phyloP scores from a whole-genome alignment of 306 rosid species.

The Prunus fruticosa region DNA sequence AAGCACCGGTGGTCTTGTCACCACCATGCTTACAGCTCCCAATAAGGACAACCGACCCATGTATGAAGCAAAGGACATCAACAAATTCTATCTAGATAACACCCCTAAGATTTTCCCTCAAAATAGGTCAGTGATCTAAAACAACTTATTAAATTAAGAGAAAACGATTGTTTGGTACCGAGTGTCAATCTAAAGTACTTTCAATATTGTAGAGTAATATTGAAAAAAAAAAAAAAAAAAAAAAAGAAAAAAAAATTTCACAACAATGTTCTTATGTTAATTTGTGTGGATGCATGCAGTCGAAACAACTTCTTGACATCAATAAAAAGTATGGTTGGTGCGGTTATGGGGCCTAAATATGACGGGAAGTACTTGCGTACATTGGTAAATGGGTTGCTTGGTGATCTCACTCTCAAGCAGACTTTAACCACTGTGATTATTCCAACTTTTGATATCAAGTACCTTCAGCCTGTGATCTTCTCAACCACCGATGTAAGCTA shows the following conservation, averaged over 20 bases:
- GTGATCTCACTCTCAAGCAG: slow-evolving; percentile 36
- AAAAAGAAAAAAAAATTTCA: too few relatives aligned
- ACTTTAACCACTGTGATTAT: slow-evolving; percentile 37
- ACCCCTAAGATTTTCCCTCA: slow-evolving; percentile 26
- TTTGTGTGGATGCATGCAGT: neutral
- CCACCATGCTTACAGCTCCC: slow-evolving; percentile 40
- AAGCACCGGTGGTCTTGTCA: slow-evolving; percentile 39
- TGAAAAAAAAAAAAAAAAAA: too few relatives aligned
- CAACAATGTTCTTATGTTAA: neutral
- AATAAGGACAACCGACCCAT: slow-evolving; percentile 28
- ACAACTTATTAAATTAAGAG: neutral
- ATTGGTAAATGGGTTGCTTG: slow-evolving; percentile 25
- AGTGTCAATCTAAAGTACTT: neutral
- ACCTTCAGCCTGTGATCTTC: slow-evolving; percentile 45
- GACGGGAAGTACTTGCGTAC: slow-evolving; percentile 39
- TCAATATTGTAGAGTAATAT: too few relatives aligned
- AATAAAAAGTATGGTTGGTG: slow-evolving; percentile 8
- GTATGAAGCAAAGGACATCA: slow-evolving; percentile 26
- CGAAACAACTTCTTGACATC: slow-evolving; percentile 2
- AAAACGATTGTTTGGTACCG: neutral
- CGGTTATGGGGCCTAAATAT: slow-evolving; percentile 36
- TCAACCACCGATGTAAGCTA: slow-evolving; percentile 32
- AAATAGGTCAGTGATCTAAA: slow-evolving; percentile 7
- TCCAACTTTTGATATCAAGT: slow-evolving; percentile 42
- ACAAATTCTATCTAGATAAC: slow-evolving; percentile 19